These are phyloP conservation scores for Aristolochia contorta DNA, from an alignment of 164 flowering plant species.

Conservation along the genomic window DNA sequence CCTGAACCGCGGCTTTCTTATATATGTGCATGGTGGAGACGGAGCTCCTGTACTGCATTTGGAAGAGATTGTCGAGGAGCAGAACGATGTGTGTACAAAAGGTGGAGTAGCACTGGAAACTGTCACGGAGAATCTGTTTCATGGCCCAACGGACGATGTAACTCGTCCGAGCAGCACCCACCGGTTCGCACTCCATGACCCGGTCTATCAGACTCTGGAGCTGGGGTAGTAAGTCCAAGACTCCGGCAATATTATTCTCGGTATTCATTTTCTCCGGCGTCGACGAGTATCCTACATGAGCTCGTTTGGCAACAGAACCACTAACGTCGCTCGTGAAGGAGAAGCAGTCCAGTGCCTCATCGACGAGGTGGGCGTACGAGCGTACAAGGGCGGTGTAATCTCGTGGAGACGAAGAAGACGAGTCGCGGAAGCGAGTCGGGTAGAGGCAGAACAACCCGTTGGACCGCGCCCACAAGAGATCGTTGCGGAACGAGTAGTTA, in stretches of 20 bases:
- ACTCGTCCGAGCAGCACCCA: conserved; percentile 20
- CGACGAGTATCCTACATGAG: too few relatives aligned
- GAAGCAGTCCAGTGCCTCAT: conserved; percentile 35
- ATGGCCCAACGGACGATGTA: conserved; percentile 32
- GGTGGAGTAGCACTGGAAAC: conserved; percentile 36
- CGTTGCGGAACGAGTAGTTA: conserved; percentile 27
- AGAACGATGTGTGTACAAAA: conserved; percentile 22
- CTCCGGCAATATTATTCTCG: conserved; percentile 18
- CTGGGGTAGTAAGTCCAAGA: conserved; percentile 32
- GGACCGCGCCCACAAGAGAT: conserved; percentile 32
- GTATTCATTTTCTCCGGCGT: conserved; percentile 2
- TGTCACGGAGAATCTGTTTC: conserved; percentile 49
- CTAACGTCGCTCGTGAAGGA: too few relatives aligned
- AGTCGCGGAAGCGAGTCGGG: conserved; percentile 42
- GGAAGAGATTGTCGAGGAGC: conserved; percentile 37
- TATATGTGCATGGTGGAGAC: conserved; percentile 32
- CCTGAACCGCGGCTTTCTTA: conserved; percentile 50
- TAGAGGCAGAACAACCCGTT: conserved; percentile 34
- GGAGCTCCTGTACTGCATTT: conserved; percentile 35
- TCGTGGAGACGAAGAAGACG: conserved; percentile 28
- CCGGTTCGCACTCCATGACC: conserved; percentile 44
- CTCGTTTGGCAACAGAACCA: too few relatives aligned
- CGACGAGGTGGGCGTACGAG: conserved; percentile 47
- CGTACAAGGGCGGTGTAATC: conserved; percentile 34
- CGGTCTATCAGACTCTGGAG: conserved; percentile 46